Conservation (phyloP, 805 yeast species). For the Saturnispora sanitii region DNA sequence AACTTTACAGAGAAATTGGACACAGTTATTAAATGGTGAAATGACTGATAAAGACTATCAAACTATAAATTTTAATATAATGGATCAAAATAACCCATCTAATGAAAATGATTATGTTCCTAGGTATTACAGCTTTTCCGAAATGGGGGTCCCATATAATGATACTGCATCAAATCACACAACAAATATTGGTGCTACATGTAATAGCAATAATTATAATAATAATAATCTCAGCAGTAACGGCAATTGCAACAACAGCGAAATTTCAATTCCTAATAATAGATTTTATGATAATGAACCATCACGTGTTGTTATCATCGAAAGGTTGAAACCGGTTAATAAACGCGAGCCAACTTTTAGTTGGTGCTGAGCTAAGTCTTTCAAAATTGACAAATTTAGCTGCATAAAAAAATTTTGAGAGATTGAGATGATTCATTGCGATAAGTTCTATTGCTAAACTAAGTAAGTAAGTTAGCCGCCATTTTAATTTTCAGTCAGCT, state of each 20-base stretch:
- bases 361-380: background rate
- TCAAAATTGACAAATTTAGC: background rate
- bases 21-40: conserved; percentile 23
- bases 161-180: background rate
- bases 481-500: background rate
- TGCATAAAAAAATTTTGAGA: background rate
- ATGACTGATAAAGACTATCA: conserved; percentile 22
- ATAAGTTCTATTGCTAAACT: background rate
- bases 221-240: background rate
- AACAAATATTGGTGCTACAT: background rate
- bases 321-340: conserved; percentile 42
- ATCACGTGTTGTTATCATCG: conserved; percentile 40
- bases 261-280: too few relatives aligned
- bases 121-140: background rate
- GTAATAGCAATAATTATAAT: conserved; percentile 14
- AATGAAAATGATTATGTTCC: background rate
- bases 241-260: too few relatives aligned
- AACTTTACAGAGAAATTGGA: conserved; percentile 20
- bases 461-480: background rate
- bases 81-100: conserved; percentile 2
- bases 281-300: too few relatives aligned
- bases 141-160: background rate
- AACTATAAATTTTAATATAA: conserved; percentile 10
- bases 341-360: background rate
- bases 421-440: background rate